phyloP scores from a whole-genome alignment of 2,329 filamentous ascomycete species.

The Colletotrichum salicis region DNA sequence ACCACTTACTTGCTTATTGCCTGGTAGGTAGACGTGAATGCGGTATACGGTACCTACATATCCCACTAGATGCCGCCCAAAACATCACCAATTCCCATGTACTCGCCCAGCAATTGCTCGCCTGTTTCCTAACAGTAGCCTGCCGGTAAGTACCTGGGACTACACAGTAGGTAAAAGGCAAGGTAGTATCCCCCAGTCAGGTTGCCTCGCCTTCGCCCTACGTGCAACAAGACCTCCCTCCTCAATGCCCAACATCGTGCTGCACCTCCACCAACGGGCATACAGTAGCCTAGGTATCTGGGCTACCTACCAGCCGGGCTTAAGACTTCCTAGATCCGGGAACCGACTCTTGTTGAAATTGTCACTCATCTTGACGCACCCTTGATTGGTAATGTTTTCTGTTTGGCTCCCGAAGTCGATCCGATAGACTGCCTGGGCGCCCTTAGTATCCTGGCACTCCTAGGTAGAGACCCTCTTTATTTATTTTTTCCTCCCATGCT shows the following conservation, averaged over 20 bases:
- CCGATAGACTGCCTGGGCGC: constrained; percentile 6
- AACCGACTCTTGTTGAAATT: constrained; percentile 10
- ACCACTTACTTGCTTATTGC: too few species aligned
- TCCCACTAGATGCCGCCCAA: background rate
- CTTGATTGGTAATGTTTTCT: constrained; percentile 32
- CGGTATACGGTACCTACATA: constrained; percentile 28
- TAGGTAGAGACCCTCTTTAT: background rate
- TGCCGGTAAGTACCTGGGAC: background rate
- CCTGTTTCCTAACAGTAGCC: background rate
- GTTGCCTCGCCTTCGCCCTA: background rate
- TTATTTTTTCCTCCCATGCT: background rate
- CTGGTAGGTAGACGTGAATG: background rate
- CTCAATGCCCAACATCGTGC: background rate
- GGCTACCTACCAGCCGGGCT: constrained; percentile 21
- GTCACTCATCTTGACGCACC: constrained; percentile 9
- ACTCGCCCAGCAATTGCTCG: background rate
- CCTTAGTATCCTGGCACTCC: background rate
- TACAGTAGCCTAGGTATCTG: too few species aligned
- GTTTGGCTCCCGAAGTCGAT: constrained; percentile 30
- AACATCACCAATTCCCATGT: constrained; percentile 1
- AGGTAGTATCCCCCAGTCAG: too few species aligned
- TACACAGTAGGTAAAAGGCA: background rate
- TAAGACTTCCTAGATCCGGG: constrained; percentile 31
- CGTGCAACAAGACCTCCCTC: background rate
- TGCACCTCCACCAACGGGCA: too few species aligned